Evolutionary conservation across 176 grass and related monocot genomes (phyloP).

Genomic region (Aechmea fasciata): DNA sequence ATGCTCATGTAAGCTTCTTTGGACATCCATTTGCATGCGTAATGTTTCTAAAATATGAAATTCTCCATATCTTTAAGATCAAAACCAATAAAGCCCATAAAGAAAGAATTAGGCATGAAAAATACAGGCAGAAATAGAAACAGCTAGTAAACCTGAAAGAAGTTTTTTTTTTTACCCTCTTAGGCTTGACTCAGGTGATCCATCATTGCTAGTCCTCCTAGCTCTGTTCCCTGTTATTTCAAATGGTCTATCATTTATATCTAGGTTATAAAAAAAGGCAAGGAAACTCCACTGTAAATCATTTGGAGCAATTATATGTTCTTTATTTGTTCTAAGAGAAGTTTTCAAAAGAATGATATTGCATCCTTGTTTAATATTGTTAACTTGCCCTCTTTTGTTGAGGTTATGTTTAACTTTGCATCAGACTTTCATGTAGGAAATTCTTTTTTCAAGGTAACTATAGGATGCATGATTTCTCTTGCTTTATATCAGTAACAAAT

Average conservation of each 20-base stretch:
- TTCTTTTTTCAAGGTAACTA: no score
- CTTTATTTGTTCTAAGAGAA: not conserved
- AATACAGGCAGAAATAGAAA: not conserved
- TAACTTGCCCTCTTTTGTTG: no score
- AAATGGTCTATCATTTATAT: not conserved
- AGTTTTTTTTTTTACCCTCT: not conserved
- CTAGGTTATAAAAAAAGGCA: not conserved
- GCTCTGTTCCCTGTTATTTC: not conserved
- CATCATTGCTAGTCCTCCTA: not conserved
- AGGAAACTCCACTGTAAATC: not conserved
- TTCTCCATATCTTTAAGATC: not conserved
- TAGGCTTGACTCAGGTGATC: not conserved
- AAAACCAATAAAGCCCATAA: not conserved
- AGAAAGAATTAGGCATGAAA: not conserved
- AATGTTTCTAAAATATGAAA: constrained; percentile 8
- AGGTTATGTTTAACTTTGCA: no score
- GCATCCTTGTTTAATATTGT: no score
- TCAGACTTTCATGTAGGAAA: no score
- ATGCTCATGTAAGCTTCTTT: constrained; percentile 10
- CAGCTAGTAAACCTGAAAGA: not conserved
- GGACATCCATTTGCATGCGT: constrained; percentile 6
- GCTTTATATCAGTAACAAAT: no score
- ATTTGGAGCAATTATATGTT: not conserved
- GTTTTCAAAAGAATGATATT: no score
- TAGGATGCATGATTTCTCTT: no score